A percentile compares a stretch with the other conserved stretches of the same genome.
Conservation (phyloP, 805 yeast species). For the Yamadazyma olivae region DNA sequence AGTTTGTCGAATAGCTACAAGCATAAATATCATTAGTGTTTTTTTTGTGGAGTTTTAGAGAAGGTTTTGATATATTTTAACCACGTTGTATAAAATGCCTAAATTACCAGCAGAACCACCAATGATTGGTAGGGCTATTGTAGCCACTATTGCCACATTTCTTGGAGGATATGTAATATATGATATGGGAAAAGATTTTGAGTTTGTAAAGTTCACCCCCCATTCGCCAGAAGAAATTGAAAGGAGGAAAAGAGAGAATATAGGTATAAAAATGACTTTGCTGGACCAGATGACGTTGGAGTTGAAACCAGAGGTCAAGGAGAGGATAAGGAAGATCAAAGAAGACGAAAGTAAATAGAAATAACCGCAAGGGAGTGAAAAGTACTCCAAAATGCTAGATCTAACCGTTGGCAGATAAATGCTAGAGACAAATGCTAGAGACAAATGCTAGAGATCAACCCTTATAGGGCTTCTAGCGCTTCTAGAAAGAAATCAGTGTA, state of each 20-base stretch:
- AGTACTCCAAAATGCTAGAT: too few relatives aligned
- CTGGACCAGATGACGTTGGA: constrained; percentile 37
- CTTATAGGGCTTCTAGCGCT: too few relatives aligned
- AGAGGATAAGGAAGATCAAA: constrained; percentile 22
- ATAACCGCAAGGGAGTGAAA: too few relatives aligned
- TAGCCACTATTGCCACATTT: constrained; percentile 32
- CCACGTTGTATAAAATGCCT: not conserved
- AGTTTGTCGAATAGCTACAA: too few relatives aligned
- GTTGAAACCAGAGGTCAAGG: constrained; percentile 43
- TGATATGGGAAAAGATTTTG: constrained; percentile 37
- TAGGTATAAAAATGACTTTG: constrained; percentile 25
- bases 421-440: too few relatives aligned
- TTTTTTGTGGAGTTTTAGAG: too few relatives aligned
- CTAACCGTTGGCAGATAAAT: not conserved
- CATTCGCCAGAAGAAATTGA: constrained; percentile 37
- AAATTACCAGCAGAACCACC: constrained; percentile 27
- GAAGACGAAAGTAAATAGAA: too few relatives aligned
- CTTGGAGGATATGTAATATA: constrained; percentile 32
- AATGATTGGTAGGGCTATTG: constrained; percentile 28
- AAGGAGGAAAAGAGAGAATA: constrained; percentile 29
- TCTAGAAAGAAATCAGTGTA: too few relatives aligned
- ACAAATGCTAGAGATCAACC: too few relatives aligned
- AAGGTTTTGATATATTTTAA: too few relatives aligned
- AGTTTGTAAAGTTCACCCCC: constrained; percentile 38
- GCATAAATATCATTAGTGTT: too few relatives aligned